Conservation (phyloP, 208 protist genomes). For the Trichomonas gallinae region DNA sequence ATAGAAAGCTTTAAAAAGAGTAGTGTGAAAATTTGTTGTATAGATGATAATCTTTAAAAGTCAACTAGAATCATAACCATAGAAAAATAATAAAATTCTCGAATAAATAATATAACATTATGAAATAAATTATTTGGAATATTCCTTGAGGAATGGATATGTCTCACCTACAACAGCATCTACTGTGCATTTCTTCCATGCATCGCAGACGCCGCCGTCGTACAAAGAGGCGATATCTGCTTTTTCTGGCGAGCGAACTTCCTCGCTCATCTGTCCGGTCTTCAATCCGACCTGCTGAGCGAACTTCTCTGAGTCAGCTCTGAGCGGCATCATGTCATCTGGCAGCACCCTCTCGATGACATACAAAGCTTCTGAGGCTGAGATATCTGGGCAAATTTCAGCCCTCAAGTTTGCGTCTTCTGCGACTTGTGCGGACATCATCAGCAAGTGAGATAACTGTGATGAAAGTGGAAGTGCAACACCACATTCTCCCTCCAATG, state of each 20-base stretch:
- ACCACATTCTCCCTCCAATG: not conserved
- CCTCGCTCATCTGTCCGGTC: not conserved
- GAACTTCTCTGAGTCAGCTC: not conserved
- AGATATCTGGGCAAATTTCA: not conserved
- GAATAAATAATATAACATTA: not conserved
- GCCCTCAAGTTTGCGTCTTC: not conserved
- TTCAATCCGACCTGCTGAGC: not conserved
- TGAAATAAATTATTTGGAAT: not conserved
- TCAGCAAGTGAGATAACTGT: not conserved
- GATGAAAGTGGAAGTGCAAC: not conserved
- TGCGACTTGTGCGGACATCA: not conserved
- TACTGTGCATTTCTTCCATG: not conserved
- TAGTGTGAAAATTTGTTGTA: no score
- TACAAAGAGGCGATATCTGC: not conserved
- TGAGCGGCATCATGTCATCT: not conserved
- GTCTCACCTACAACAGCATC: not conserved
- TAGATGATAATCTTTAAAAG: no score
- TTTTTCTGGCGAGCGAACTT: not conserved
- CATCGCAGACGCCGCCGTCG: not conserved
- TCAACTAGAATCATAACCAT: no score
- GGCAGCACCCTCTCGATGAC: not conserved
- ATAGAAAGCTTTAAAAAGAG: no score
- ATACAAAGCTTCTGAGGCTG: not conserved
- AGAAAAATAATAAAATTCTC: no score
- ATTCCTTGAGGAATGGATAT: not conserved